These are phyloP conservation scores for Polygonum maritimum DNA, from an alignment of 148 eudicot genomes.

Conservation along the genomic window DNA sequence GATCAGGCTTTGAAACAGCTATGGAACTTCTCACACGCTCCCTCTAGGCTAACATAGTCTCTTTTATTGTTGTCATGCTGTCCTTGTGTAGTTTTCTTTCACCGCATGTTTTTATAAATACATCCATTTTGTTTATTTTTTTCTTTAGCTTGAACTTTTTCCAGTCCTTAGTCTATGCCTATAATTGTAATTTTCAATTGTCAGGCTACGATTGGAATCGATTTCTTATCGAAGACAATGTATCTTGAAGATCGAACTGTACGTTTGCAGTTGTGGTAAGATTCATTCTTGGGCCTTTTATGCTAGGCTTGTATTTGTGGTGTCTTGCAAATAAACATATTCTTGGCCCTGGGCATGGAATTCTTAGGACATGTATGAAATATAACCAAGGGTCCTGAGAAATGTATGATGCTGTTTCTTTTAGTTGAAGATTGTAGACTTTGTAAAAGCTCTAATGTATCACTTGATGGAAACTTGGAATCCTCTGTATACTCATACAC, in stretches of 20 bases:
- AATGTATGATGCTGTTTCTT: not conserved
- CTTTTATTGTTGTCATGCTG: not conserved
- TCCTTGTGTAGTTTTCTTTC: not conserved
- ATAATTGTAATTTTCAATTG: not conserved
- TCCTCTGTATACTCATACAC: not conserved
- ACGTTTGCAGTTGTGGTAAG: constrained; percentile 43
- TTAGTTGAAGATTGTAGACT: not conserved
- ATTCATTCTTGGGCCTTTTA: not conserved
- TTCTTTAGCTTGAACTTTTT: not conserved
- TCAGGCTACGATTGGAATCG: constrained; percentile 46
- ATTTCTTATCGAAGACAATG: constrained; percentile 43
- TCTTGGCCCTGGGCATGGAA: not conserved
- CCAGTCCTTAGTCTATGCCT: not conserved
- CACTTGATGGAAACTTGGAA: not conserved
- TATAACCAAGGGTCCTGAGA: too few species aligned
- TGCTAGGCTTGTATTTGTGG: not conserved
- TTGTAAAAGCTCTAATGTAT: not conserved
- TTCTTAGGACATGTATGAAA: not conserved
- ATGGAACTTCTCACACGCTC: not conserved
- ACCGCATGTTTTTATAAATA: not conserved
- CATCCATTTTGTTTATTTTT: not conserved
- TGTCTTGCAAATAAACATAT: not conserved
- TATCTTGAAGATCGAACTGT: constrained; percentile 52
- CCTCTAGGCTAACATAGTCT: not conserved
- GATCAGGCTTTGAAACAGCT: not conserved